Evolutionary conservation across 768 basidiomycete species (phyloP), one percentile per base, ranked within the genome.

Genomic region (Hysterangium stoloniferum): DNA sequence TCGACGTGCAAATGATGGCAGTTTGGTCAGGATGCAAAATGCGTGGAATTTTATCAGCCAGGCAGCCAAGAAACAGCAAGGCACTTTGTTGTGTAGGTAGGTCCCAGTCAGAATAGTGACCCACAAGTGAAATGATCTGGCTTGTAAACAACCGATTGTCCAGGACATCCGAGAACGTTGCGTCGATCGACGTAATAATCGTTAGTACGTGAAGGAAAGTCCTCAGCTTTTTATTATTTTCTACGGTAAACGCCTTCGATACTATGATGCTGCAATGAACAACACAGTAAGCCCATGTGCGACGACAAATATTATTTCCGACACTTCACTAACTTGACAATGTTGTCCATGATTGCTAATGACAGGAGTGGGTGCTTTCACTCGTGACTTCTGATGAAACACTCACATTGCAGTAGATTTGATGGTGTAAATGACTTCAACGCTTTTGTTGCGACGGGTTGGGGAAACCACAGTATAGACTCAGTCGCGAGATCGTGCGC

Each of bases 41-140:
- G 40, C 11, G 20, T 3, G 6, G 4, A 3, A 25, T 29, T 12
- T 41, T 24, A n/a, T 35, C 20, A 15, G 20, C 34, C 34, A 42
- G 3, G 49, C 29, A 51, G 15, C 38, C 41, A 12, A 51, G 38
- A 11, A 51, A 15, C 17, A 40, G 22, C 20, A 51, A 17, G 17
- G 25, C 28, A 19, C 6, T 41, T 20, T 28, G n/a, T 51, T 27
- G 22, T 2, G 31, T 28, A 19, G 37, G 6, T 31, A 28, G 4
- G 17, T 31, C 22, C 49, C 49, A 51, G n/a, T 8, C n/a, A 41
- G 38, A 31, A 19, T 28, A 20, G 40, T 41, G 44, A 17, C 29
- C n/a, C 20, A 45, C 15, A 37, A 42, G 29, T 8, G 27, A 43
- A 4, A 31, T 19, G 11, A 32, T 11, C 25, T 51, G 41, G 17